phyloP scores from a whole-genome alignment of 768 basidiomycete species.

The Phylloporus sp. region DNA sequence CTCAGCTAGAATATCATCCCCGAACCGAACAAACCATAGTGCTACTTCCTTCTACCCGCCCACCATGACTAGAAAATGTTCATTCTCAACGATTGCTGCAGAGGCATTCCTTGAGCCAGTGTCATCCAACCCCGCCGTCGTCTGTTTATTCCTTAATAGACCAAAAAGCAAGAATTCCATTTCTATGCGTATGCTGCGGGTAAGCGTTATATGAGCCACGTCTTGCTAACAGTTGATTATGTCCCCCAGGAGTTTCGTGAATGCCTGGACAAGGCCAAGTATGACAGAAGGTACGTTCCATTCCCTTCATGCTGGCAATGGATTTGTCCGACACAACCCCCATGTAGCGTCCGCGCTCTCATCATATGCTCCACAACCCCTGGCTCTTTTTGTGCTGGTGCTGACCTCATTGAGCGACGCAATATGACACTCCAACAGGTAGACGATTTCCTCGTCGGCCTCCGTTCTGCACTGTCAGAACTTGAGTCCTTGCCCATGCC shows the following conservation, averaged over 20 bases:
- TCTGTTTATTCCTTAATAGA: slow-evolving; percentile 74
- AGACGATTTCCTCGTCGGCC: slow-evolving; percentile 68
- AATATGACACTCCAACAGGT: slow-evolving; percentile 76
- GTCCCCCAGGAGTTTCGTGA: slow-evolving; percentile 61
- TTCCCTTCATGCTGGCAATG: neutral
- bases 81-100: slow-evolving; percentile 17
- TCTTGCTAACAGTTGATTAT: slow-evolving; percentile 1
- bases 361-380: slow-evolving; percentile 75
- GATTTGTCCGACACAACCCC: neutral
- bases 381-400: slow-evolving; percentile 87
- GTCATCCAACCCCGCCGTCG: slow-evolving; percentile 57
- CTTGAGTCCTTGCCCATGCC: slow-evolving; percentile 83
- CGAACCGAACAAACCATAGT: too few species aligned
- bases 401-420: slow-evolving; percentile 83
- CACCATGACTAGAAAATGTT: slow-evolving; percentile 7
- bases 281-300: slow-evolving; percentile 55
- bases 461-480: slow-evolving; percentile 65
- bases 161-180: slow-evolving; percentile 87
- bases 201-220: slow-evolving; percentile 24
- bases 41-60: neutral
- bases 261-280: slow-evolving; percentile 61
- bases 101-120: slow-evolving; percentile 50
- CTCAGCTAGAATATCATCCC: too few species aligned
- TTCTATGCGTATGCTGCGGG: slow-evolving; percentile 66
- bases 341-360: slow-evolving; percentile 64